Evolutionary conservation across 2,329 filamentous ascomycete genomes (phyloP), one percentile per base, ranked within the genome.

Genomic region (Pseudogymnoascus verrucosus): DNA sequence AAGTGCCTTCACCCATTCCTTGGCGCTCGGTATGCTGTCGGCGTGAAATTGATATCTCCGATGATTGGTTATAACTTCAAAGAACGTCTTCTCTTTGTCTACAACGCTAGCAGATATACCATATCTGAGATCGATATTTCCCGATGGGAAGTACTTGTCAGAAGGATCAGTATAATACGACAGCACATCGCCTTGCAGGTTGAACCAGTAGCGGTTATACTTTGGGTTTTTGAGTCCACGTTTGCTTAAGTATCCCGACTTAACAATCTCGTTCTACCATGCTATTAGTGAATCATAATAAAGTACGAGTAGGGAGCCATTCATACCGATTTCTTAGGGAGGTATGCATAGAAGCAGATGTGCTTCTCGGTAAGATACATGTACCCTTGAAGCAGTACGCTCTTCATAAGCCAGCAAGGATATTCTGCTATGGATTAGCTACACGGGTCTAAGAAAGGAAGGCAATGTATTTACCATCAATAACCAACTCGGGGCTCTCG

Each of bases 291-390:
- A 19, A 2, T 4, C 31, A 11, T 10, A n/a, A 16, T 19, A 14
- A 19, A 14, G 12, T 10, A 40, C 14, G 3, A 31, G 3, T n/a
- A 23, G 26, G 28, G 14, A 6, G 14, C 2, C n/a, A 16, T 14
- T 72, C 87, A 76, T 80, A 90, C 89, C 61, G 89, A 86, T 80
- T 95, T 96, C 79, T 93, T 96, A 5, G 92, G 92, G n/a, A 98
- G 82, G 73, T 97, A 97, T 40, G 95, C 92, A 73, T 97, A 98
- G 75, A 98, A 99, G 77, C 93, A 97, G 66, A 98, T 89, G 73
- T 99, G 95, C 69, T 88, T 89, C 66, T 89, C 82, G 0, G 95
- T 98, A 71, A 99, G 90, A 77, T 98, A 98, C 83, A 99, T 88
- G 74, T 95, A 97, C 5, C 95, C 95, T 73, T 97, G 92, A 7